Percentiles rank a stretch among this genome's conserved stretches.
These are phyloP conservation scores for Claviceps africana DNA, from an alignment of 2,329 filamentous ascomycete species.

Conservation along the genomic window DNA sequence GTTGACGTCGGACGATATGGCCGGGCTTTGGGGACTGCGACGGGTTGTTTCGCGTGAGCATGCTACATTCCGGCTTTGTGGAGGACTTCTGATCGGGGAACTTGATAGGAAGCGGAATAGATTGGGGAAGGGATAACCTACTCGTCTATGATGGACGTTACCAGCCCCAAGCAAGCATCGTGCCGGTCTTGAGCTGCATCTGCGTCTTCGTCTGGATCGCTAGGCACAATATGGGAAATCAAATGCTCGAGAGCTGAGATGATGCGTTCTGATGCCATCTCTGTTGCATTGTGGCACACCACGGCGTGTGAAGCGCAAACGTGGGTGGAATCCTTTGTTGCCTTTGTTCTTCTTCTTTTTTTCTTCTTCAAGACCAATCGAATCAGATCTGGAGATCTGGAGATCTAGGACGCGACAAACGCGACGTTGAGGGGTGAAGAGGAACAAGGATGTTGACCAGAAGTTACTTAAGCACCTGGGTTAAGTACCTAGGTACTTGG, in stretches of 20 bases:
- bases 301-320: neutral
- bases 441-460: neutral
- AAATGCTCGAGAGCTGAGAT: conserved; percentile 67
- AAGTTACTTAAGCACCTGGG: too few species aligned
- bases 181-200: conserved; percentile 55
- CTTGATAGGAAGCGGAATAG: neutral
- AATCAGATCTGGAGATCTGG: conserved; percentile 1
- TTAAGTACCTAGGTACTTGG: too few species aligned
- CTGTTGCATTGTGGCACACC: conserved; percentile 32
- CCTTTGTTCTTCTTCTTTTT: neutral
- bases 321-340: neutral
- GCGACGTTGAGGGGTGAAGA: conserved; percentile 11
- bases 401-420: conserved; percentile 18
- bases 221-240: conserved; percentile 59
- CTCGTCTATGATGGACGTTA: conserved; percentile 38
- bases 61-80: neutral
- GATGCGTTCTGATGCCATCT: conserved; percentile 53
- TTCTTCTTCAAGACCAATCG: neutral
- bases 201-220: conserved; percentile 50
- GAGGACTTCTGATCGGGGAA: neutral
- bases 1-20: conserved; percentile 60
- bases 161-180: conserved; percentile 42
- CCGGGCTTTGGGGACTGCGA: conserved; percentile 33
- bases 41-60: neutral
- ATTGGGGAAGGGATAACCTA: conserved; percentile 15